Base-by-base conservation (phyloP, 306 rosid genomes). In the Inga laurina region DNA sequence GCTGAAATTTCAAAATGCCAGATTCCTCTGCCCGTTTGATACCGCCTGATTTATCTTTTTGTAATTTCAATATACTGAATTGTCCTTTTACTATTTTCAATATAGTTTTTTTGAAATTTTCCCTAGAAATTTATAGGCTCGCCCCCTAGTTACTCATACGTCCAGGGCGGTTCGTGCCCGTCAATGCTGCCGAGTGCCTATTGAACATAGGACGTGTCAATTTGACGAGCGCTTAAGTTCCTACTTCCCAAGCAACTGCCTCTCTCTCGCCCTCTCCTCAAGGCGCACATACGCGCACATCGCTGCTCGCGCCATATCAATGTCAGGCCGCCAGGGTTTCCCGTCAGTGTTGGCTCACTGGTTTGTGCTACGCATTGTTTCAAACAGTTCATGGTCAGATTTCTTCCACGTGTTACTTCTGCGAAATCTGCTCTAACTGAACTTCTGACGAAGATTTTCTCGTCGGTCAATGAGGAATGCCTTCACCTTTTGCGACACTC, bases 381-480 rank as follows among this genome's bases (percentile, higher is more conserved):
- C 93, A 68, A 88, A 78, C 92, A 75, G 15, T 79, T 84, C 61
- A 66, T 37, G 74, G 81, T 72, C 85, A 75, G 14, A 80, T 44
- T 78, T 74, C 80, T 43, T 79, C 75, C 81, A 62, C 66, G 84
- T 71, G 52, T 82, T 81, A 81, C 77, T 32, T 82, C 75, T 81
- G 9, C 80, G 76, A 71, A 51, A 72, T 82, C 79, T 32, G 37
- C 79, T 62, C 54, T 52, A 65, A 7, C 83, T 85, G 32, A 77
- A 24, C 35, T 19, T 64, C 78, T 37, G 22, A 46, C 69, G 52
- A 18, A 61, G 39, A 75, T 62, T 72, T 57, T 76, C 13, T 43
- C 59, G 19, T 34, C 39, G 30, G 91, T 88, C 90, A 81, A 97
- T 94, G 98, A 92, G 88, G 95, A 91, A 88, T 85, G 99, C 87